Evolutionary conservation across 164 flowering plant genomes (phyloP).

Genomic region (Akebia trifoliata): DNA sequence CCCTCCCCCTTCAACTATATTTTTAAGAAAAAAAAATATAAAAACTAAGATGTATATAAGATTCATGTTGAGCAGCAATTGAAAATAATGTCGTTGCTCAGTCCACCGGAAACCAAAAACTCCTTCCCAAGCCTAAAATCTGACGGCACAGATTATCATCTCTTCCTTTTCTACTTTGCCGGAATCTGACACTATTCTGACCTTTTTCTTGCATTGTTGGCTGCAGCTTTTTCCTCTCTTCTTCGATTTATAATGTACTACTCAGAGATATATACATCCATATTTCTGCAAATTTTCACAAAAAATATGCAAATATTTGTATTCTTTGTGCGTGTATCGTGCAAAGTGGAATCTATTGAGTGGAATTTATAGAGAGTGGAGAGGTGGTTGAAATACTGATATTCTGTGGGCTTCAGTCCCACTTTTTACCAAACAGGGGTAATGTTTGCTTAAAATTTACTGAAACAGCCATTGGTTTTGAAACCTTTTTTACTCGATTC

Average conservation of each 20-base stretch:
- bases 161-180: neutral
- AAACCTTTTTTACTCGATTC: neutral
- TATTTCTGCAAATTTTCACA: neutral
- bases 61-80: slow-evolving; percentile 19
- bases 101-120: slow-evolving; percentile 3
- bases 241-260: slow-evolving; percentile 14
- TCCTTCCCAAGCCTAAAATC: neutral
- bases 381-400: neutral
- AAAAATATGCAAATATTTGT: neutral
- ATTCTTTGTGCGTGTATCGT: neutral
- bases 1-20: no score
- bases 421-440: slow-evolving; percentile 6
- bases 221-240: slow-evolving; percentile 13
- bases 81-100: slow-evolving; percentile 8
- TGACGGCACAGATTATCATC: no score
- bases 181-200: slow-evolving; percentile 9
- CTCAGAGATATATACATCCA: slow-evolving; percentile 23
- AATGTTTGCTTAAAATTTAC: neutral
- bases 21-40: no score
- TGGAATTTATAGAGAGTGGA: neutral
- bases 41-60: neutral
- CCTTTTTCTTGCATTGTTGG: neutral
- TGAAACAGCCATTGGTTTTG: neutral
- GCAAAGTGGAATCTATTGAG: neutral
- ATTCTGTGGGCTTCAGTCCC: slow-evolving; percentile 15